phyloP scores from a whole-genome alignment of 108 stramenopile species.

The Skeletonema marinoi region DNA sequence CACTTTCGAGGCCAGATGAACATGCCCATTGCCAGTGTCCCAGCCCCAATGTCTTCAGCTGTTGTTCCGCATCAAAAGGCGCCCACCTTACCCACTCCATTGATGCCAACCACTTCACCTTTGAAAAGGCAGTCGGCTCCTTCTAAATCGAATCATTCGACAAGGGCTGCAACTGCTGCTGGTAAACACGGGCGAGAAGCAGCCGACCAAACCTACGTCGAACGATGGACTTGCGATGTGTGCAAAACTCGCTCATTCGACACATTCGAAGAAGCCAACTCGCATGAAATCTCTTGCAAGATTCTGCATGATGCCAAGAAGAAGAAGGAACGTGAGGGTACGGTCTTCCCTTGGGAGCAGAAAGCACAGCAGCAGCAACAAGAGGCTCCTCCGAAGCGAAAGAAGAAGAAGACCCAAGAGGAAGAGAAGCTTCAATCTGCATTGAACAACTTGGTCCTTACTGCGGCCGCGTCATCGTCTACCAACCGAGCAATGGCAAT shows the following conservation, averaged over 20 bases:
- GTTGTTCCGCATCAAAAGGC: neutral
- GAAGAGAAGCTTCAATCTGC: conserved; percentile 4
- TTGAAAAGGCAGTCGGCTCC: neutral
- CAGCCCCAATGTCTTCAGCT: neutral
- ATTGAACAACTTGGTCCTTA: neutral
- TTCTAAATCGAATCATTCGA: neutral
- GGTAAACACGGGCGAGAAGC: neutral
- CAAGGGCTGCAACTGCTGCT: neutral
- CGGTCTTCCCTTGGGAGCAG: conserved; percentile 19
- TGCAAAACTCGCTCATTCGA: conserved; percentile 34
- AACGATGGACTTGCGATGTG: conserved; percentile 34
- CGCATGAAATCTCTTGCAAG: conserved; percentile 32
- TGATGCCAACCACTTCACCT: neutral
- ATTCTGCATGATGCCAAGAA: conserved; percentile 3
- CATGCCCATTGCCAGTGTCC: neutral
- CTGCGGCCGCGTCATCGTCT: neutral
- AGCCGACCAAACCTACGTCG: neutral
- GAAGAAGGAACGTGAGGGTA: conserved; percentile 14
- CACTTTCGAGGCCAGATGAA: neutral
- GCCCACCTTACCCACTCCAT: neutral
- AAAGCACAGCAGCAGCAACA: neutral
- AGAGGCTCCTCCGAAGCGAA: neutral
- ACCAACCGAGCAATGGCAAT: neutral
- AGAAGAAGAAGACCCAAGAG: neutral
- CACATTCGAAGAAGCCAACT: conserved; percentile 31